These are phyloP conservation scores for Syzygium grande DNA, from an alignment of 345 rosid genomes.

Conservation along the genomic window DNA sequence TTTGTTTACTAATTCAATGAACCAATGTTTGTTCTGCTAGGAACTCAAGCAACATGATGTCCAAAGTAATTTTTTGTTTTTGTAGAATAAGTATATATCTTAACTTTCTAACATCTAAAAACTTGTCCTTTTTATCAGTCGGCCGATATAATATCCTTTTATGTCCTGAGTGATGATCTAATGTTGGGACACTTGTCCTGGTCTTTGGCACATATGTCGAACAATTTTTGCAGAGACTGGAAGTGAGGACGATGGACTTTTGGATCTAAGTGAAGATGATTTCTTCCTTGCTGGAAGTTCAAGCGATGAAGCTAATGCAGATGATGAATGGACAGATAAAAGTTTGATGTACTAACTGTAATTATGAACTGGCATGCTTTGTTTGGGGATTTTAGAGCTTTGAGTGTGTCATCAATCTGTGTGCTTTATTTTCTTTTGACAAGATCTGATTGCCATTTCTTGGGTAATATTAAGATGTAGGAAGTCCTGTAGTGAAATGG, in stretches of 20 bases:
- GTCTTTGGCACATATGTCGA: neutral
- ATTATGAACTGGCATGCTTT: neutral
- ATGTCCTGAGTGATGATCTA: neutral
- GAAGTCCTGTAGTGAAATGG: neutral
- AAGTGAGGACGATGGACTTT: slow-evolving; percentile 91
- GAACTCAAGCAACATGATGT: neutral
- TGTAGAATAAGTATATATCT: neutral
- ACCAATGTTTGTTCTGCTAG: neutral
- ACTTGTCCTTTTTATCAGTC: neutral
- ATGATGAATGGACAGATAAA: slow-evolving; percentile 96
- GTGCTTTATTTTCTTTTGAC: neutral
- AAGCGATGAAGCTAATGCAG: slow-evolving; percentile 97
- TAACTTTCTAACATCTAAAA: neutral
- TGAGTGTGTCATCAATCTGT: neutral
- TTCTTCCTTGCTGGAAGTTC: slow-evolving; percentile 85
- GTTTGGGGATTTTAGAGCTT: neutral
- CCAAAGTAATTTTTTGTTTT: neutral
- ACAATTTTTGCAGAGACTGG: slow-evolving; percentile 70
- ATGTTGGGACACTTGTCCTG: neutral
- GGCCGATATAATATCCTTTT: neutral
- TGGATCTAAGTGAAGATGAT: slow-evolving; percentile 95
- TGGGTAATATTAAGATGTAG: neutral
- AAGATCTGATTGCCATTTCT: neutral
- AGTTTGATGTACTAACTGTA: slow-evolving; percentile 56
- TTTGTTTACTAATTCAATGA: neutral